A percentile compares a stretch with the other conserved stretches of the same genome.
Evolutionary conservation across 2,329 filamentous ascomycete genomes (phyloP).

Genomic region (Cordyceps cicadae): DNA sequence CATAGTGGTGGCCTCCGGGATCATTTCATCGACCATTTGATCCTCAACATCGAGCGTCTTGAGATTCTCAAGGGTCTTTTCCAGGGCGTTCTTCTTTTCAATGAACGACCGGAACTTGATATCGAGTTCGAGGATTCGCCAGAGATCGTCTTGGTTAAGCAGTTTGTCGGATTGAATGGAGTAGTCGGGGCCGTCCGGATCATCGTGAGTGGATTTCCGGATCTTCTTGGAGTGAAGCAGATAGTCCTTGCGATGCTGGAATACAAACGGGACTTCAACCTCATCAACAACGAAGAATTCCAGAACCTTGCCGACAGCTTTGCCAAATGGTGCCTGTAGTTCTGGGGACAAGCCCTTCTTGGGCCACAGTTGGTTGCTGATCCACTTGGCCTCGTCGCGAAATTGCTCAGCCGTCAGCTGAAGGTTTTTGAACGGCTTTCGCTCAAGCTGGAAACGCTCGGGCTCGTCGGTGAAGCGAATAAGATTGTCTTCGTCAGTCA

Average conservation of each 20-base stretch:
- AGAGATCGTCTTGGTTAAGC: slow-evolving; percentile 84
- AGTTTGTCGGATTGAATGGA: slow-evolving; percentile 77
- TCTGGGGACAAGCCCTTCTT: slow-evolving; percentile 70
- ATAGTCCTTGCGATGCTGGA: slow-evolving; percentile 97
- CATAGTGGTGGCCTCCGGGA: slow-evolving; percentile 72
- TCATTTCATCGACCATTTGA: slow-evolving; percentile 69
- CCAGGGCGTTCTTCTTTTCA: slow-evolving; percentile 82
- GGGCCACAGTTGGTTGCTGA: slow-evolving; percentile 79
- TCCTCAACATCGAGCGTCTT: slow-evolving; percentile 60
- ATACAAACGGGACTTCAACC: slow-evolving; percentile 94
- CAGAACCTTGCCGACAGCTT: slow-evolving; percentile 82
- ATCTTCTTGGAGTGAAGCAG: slow-evolving; percentile 79
- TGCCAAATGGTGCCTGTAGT: slow-evolving; percentile 73
- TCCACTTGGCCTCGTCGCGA: slow-evolving; percentile 85
- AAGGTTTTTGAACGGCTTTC: slow-evolving; percentile 78
- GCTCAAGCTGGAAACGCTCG: slow-evolving; percentile 86
- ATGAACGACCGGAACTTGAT: slow-evolving; percentile 89
- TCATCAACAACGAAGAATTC: slow-evolving; percentile 94
- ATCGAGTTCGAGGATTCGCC: slow-evolving; percentile 90
- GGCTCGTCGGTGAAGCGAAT: slow-evolving; percentile 86
- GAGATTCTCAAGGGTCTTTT: slow-evolving; percentile 68
- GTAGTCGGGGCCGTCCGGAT: slow-evolving; percentile 64
- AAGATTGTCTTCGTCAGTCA: slow-evolving; percentile 89
- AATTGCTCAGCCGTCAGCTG: slow-evolving; percentile 77
- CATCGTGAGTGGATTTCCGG: slow-evolving; percentile 51